A percentile compares a stretch with the other conserved stretches of the same genome.
Conservation (phyloP, 805 yeast species). For the Priceomyces fermenticarens region DNA sequence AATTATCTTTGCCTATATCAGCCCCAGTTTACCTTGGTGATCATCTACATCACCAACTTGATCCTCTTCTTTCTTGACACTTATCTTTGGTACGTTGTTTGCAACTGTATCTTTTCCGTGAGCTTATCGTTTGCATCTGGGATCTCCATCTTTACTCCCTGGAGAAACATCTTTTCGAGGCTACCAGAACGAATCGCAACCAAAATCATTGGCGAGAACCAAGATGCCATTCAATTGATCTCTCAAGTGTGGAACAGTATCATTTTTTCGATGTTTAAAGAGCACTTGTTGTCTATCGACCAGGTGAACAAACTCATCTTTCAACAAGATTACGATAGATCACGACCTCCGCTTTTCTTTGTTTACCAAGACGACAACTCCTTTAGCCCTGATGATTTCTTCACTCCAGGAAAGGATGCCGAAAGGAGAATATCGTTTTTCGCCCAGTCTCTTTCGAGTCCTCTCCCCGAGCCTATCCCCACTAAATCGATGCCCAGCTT, state of each 20-base stretch:
- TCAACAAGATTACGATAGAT: conserved; percentile 18
- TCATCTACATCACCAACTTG: conserved; percentile 25
- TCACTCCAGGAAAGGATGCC: conserved; percentile 46
- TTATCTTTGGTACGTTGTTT: conserved; percentile 38
- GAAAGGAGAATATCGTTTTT: conserved; percentile 51
- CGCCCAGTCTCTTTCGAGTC: conserved; percentile 50
- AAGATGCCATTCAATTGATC: conserved; percentile 10
- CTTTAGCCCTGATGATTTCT: conserved; percentile 34
- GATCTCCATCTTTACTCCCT: conserved; percentile 34
- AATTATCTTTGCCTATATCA: conserved; percentile 24
- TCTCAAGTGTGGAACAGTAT: conserved; percentile 30
- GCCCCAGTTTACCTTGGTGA: conserved; percentile 20
- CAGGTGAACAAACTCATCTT: conserved; percentile 39
- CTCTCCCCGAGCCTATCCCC: conserved; percentile 48
- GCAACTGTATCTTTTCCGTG: conserved; percentile 34
- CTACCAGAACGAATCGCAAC: conserved; percentile 33
- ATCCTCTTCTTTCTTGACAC: conserved; percentile 37
- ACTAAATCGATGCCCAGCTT: conserved; percentile 48
- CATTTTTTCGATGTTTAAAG: conserved; percentile 31
- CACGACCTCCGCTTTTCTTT: conserved; percentile 45
- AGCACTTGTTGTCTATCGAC: conserved; percentile 35
- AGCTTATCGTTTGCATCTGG: conserved; percentile 29
- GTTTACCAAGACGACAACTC: conserved; percentile 46
- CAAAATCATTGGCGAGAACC: conserved; percentile 18
- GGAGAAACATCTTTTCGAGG: conserved; percentile 33